A percentile compares a stretch with the other conserved stretches of the same genome.
phyloP scores from a whole-genome alignment of 257 asterid genomes.

The Solanum arcanum region DNA sequence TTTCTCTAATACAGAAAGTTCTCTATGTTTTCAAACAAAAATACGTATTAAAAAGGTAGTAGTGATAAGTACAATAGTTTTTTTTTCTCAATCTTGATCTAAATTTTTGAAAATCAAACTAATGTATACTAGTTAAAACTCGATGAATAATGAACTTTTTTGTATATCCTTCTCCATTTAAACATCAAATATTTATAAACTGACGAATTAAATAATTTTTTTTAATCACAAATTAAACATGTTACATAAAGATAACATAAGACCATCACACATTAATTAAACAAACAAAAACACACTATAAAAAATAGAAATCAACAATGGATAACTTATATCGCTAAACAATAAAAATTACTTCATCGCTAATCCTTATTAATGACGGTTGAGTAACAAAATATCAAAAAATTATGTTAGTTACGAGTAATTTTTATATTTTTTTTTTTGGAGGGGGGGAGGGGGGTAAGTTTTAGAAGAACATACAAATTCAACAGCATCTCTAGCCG shows the following conservation, averaged over 20 bases:
- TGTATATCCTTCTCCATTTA: background rate
- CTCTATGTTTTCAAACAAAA: too few relatives aligned
- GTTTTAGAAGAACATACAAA: conserved; percentile 20
- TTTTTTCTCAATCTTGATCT: background rate
- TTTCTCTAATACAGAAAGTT: background rate
- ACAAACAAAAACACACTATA: background rate
- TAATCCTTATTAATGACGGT: background rate
- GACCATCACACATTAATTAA: background rate
- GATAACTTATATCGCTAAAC: background rate
- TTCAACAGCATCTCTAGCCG: conserved; percentile 80
- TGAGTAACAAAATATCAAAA: background rate
- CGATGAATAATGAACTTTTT: background rate
- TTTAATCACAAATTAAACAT: background rate
- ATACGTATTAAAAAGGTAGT: background rate
- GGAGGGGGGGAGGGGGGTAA: fast-evolving
- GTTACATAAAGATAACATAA: fast-evolving
- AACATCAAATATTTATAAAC: background rate
- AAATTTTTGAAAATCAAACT: background rate
- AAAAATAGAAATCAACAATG: background rate
- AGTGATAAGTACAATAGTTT: background rate
- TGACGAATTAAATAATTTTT: background rate
- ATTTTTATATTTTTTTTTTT: background rate
- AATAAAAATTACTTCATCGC: background rate
- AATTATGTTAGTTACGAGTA: background rate
- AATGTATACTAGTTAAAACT: background rate